Base-by-base conservation (phyloP, 345 rosid genomes). In the Heritiera fomes region DNA sequence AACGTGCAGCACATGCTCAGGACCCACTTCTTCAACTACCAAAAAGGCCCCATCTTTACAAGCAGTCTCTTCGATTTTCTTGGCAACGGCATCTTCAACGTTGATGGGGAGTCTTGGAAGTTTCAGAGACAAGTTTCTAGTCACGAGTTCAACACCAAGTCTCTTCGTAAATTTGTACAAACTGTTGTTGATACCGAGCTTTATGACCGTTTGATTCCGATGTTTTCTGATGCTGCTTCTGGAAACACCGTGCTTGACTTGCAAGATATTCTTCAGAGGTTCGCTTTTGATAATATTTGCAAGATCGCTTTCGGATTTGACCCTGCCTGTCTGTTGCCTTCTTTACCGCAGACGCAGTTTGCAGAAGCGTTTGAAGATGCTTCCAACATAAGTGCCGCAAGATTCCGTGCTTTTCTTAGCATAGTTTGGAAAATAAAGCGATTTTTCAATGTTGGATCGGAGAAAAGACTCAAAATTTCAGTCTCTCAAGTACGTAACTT, bases 111-210 rank as follows among this genome's bases (percentile, higher is more conserved):
- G 0, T 73, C 81, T 60, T 92, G 93, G 97, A 90, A 84, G 84
- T 82, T 89, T 72, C 94, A 94, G 77, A 87, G 97, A 58, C 91
- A 89, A 73, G 86, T 90, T 76, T 84, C 93, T 0, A 94, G 97
- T 78, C 88, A 87, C 23, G 95, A 94, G 75, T 91, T 94, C 83
- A 90, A 89, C 81, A 87, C 90, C 17, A 89, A 84, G 8, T 92
- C 95, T 7, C 87, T 94, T 38, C 85, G 91, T 18, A 90, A 88
- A 59, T 92, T 92, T 43, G 78, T 92, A 0, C 84, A 85, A 82
- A 87, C 78, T 13, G 91, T 82, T 13, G 97, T 90, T n/a, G 86
- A 87, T 69, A 62, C 86, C 3, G 94, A 94, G 78, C 76, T 90
- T 75, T 78, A 80, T 2, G 82, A 83, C 8, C 90, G 94, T 75